phyloP scores from a whole-genome alignment of 1,284 basidiomycete species.

The Neolentinus lepideus region DNA sequence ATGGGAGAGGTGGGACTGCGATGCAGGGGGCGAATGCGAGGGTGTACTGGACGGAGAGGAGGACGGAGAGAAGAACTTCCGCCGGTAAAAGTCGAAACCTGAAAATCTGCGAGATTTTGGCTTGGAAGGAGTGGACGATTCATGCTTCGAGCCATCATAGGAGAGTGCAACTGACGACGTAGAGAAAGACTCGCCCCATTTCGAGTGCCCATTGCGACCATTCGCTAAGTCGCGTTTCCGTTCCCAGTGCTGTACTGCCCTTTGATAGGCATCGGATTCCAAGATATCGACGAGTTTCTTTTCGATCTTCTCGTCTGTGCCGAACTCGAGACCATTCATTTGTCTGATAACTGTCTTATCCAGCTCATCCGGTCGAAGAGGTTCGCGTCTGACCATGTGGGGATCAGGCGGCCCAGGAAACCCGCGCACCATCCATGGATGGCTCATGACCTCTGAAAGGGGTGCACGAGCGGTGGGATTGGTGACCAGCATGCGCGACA shows the following conservation, averaged over 20 bases:
- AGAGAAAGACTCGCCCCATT: conserved; percentile 49
- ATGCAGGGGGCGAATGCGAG: conserved; percentile 44
- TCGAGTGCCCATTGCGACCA: conserved; percentile 24
- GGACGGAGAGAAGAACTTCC: conserved; percentile 77
- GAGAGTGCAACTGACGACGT: conserved; percentile 64
- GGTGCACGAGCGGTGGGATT: conserved; percentile 84
- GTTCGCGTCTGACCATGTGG: conserved; percentile 85
- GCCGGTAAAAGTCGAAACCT: conserved; percentile 92
- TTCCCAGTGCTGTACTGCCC: conserved; percentile 76
- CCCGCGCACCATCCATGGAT: conserved; percentile 95
- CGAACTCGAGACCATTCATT: conserved; percentile 98
- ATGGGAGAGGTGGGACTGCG: conserved; percentile 43
- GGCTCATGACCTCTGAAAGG: conserved; percentile 81
- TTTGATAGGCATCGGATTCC: conserved; percentile 71
- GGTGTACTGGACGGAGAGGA: conserved; percentile 51
- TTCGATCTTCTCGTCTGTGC: conserved; percentile 82
- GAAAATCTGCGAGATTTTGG: conserved; percentile 70
- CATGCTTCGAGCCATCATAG: conserved; percentile 42
- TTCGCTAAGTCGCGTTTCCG: conserved; percentile 43
- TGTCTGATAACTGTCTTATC: conserved; percentile 82
- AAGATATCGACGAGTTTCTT: conserved; percentile 68
- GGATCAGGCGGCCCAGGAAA: conserved; percentile 76
- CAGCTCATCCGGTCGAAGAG: conserved; percentile 77
- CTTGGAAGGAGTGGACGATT: conserved; percentile 39
- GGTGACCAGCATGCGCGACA: conserved; percentile 95